Evolutionary conservation across 1,284 basidiomycete species (phyloP).

Genomic region (Phaffia rhodozyma): DNA sequence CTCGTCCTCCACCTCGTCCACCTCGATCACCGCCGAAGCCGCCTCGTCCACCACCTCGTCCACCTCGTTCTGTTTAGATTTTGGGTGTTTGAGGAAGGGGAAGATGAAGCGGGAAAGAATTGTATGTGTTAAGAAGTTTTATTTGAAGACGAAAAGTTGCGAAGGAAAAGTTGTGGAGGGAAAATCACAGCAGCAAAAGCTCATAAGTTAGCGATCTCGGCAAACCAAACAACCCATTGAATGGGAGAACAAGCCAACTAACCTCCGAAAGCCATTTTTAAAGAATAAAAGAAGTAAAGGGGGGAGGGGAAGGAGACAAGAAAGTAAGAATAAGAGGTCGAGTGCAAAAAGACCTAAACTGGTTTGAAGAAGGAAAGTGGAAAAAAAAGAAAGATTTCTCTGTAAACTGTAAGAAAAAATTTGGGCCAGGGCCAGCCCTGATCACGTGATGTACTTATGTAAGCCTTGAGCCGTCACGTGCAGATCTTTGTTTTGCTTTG

Average conservation of each 20-base stretch:
- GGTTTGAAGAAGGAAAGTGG: too few relatives aligned
- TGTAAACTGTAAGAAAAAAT: too few relatives aligned
- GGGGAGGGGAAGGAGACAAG: background rate
- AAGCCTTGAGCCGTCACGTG: too few relatives aligned
- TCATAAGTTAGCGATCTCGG: background rate
- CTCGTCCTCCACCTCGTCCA: conserved; percentile 36
- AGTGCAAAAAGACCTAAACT: background rate
- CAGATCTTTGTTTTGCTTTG: too few relatives aligned
- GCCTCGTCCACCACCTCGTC: conserved; percentile 17
- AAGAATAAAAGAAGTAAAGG: background rate
- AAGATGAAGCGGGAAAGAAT: background rate
- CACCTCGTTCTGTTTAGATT: conserved; percentile 14
- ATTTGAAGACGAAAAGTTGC: background rate
- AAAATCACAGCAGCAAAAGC: background rate
- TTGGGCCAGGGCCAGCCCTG: too few relatives aligned
- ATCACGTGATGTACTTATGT: too few relatives aligned
- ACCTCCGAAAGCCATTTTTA: conserved; percentile 14
- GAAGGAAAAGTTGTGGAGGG: background rate
- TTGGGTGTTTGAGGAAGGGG: background rate
- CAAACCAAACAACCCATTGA: background rate
- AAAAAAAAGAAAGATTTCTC: too few relatives aligned
- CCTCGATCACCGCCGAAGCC: conserved; percentile 16
- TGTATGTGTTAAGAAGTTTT: background rate
- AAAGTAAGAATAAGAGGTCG: background rate
- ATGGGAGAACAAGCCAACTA: background rate